Percentiles rank a stretch among this genome's conserved stretches.
Conservation (phyloP, 1,284 basidiomycete species). For the Afroboletus lepidellus region DNA sequence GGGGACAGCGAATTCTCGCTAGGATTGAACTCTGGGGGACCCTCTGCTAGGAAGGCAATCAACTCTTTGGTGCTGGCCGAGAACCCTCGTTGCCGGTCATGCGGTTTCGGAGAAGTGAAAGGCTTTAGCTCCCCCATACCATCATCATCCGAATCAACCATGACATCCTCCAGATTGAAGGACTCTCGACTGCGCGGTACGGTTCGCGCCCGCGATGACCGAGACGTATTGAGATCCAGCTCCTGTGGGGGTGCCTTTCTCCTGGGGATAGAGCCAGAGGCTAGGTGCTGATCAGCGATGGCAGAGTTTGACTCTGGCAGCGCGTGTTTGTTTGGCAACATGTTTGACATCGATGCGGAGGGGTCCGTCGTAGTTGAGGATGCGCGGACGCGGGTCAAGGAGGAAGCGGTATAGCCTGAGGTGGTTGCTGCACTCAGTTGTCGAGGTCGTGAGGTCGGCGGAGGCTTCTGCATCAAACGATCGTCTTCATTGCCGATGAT, state of each 20-base stretch:
- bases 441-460: constrained; percentile 34
- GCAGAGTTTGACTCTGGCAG: constrained; percentile 29
- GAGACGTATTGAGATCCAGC: constrained; percentile 33
- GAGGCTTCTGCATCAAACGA: constrained; percentile 38
- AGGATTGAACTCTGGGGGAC: constrained; percentile 28
- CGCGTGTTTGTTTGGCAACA: constrained; percentile 16
- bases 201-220: constrained; percentile 47
- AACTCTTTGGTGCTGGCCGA: constrained; percentile 58
- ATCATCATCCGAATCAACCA: constrained; percentile 61
- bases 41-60: constrained; percentile 43
- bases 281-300: constrained; percentile 23
- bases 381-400: constrained; percentile 28
- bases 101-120: constrained; percentile 30
- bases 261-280: constrained; percentile 30
- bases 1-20: constrained; percentile 38
- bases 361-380: constrained; percentile 34
- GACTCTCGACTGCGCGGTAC: constrained; percentile 61
- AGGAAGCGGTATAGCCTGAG: constrained; percentile 22
- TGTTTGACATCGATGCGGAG: constrained; percentile 11
- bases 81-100: constrained; percentile 34
- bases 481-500: constrained; percentile 54
- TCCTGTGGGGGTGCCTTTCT: constrained; percentile 25
- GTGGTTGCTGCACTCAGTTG: constrained; percentile 36
- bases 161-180: constrained; percentile 69
- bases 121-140: constrained; percentile 24